Conservation (phyloP, 108 stramenopile genomes). For the Fragilariopsis cylindrus region DNA sequence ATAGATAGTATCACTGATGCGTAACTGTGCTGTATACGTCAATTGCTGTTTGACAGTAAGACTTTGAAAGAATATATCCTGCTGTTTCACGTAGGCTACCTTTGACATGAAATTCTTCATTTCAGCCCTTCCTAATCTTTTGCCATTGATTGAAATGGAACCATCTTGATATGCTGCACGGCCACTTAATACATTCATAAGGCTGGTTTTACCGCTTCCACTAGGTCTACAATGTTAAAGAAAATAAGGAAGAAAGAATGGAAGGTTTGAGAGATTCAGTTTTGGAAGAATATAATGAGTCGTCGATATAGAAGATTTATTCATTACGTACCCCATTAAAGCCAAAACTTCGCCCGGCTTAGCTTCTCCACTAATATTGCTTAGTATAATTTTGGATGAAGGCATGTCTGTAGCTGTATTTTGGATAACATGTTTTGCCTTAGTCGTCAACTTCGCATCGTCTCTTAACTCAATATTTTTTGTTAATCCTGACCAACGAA, state of each 20-base stretch:
- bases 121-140: constrained; percentile 7
- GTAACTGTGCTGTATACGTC: constrained; percentile 68
- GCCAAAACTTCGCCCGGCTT: constrained; percentile 59
- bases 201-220: constrained; percentile 59
- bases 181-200: constrained; percentile 61
- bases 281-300: too few species aligned
- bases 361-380: constrained; percentile 57
- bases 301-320: too few species aligned
- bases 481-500: too few species aligned
- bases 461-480: too few species aligned
- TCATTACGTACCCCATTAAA: constrained; percentile 46
- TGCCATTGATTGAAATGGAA: constrained; percentile 52
- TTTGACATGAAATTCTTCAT: constrained; percentile 58
- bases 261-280: too few species aligned
- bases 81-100: constrained; percentile 56
- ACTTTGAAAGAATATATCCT: constrained; percentile 72
- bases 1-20: constrained; percentile 54
- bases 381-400: constrained; percentile 47
- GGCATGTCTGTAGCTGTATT: too few species aligned
- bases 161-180: constrained; percentile 48
- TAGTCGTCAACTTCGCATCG: too few species aligned
- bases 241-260: too few species aligned
- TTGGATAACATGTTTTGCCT: too few species aligned
- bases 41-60: constrained; percentile 78
- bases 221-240: constrained; percentile 22